These are phyloP conservation scores for Aspergillus pseudoglaucus DNA, from an alignment of 2,329 filamentous ascomycete species.

Conservation along the genomic window DNA sequence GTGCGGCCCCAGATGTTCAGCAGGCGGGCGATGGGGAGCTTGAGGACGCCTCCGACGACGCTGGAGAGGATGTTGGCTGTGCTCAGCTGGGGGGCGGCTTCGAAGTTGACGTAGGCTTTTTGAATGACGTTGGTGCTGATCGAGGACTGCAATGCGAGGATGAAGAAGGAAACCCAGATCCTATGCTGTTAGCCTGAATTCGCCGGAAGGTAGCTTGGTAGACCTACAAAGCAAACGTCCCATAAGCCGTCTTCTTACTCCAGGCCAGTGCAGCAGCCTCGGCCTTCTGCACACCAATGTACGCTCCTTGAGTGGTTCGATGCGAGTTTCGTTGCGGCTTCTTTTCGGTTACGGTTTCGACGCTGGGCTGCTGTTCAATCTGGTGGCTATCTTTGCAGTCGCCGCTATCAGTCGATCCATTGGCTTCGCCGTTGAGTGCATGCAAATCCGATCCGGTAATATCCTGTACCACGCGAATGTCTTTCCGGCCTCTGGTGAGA, in stretches of 20 bases:
- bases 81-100: constrained; percentile 43
- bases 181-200: constrained; percentile 12
- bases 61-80: constrained; percentile 50
- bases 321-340: constrained; percentile 1
- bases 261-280: constrained; percentile 39
- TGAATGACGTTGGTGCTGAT: constrained; percentile 40
- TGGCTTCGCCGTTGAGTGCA: constrained; percentile 3
- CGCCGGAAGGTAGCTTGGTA: background rate
- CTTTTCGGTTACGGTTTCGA: background rate
- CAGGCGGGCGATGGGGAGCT: constrained; percentile 57
- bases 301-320: constrained; percentile 5
- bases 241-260: constrained; percentile 26
- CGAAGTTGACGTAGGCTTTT: constrained; percentile 48
- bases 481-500: constrained; percentile 5
- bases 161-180: constrained; percentile 44
- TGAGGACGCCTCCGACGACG: constrained; percentile 52
- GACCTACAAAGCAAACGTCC: constrained; percentile 31
- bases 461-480: constrained; percentile 5
- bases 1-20: constrained; percentile 58
- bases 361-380: background rate
- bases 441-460: constrained; percentile 4
- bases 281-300: constrained; percentile 22
- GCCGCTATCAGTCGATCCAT: background rate
- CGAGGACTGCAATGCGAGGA: constrained; percentile 38
- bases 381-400: background rate